Evolutionary conservation across 768 basidiomycete species (phyloP).

Genomic region (Stropharia rugosoannulata): DNA sequence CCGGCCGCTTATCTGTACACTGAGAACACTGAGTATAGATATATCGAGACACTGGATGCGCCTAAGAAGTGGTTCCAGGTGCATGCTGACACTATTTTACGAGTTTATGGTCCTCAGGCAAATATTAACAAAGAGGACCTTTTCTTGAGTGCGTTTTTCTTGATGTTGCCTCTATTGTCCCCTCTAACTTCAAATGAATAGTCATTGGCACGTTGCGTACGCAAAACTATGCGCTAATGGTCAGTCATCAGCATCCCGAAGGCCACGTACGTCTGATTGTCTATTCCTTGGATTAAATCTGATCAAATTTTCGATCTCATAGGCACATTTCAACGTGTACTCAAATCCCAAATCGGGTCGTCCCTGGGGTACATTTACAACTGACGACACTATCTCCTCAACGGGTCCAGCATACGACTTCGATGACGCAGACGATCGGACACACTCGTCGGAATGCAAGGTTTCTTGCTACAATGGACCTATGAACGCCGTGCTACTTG

Average conservation of each 20-base stretch:
- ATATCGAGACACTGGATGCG: slow-evolving; percentile 16
- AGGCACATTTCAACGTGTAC: slow-evolving; percentile 21
- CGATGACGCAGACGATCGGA: slow-evolving; percentile 6
- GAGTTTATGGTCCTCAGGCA: slow-evolving; percentile 14
- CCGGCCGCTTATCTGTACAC: slow-evolving; percentile 16
- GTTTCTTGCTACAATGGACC: slow-evolving; percentile 10
- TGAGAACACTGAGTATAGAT: slow-evolving; percentile 18
- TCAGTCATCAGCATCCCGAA: slow-evolving; percentile 21
- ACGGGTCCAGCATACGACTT: slow-evolving; percentile 18
- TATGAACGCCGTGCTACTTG: slow-evolving; percentile 2
- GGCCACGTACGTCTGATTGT: slow-evolving; percentile 14
- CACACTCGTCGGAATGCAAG: slow-evolving; percentile 13
- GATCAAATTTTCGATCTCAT: not conserved
- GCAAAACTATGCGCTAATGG: slow-evolving; percentile 19
- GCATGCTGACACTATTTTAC: slow-evolving; percentile 16
- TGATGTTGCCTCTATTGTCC: not conserved
- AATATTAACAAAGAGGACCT: slow-evolving; percentile 19
- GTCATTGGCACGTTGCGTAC: slow-evolving; percentile 20
- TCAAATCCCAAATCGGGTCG: slow-evolving; percentile 14
- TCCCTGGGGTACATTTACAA: slow-evolving; percentile 23
- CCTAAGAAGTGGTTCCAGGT: slow-evolving; percentile 20
- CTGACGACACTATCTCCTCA: slow-evolving; percentile 5
- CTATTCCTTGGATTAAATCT: not conserved
- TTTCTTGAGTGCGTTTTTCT: slow-evolving; percentile 15
- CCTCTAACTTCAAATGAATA: not conserved